Base-by-base conservation (phyloP, 352 stramenopile genomes). In the Phytophthora boehmeriae region DNA sequence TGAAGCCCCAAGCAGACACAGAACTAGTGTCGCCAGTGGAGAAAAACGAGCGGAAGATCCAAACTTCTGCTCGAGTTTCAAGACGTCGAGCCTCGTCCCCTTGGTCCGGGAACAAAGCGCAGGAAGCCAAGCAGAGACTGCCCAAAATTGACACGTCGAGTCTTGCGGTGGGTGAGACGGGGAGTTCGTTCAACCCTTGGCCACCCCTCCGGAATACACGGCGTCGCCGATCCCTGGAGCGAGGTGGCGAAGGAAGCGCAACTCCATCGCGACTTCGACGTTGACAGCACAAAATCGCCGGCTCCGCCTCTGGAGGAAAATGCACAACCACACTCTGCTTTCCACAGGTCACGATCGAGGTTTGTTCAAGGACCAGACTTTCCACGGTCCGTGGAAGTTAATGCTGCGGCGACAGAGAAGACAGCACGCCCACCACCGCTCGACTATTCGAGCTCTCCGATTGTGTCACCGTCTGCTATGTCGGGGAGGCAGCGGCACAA, bases 131-230 rank as follows among this genome's bases (percentile, higher is more conserved):
- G 51, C 58, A 68, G 20, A 30, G 20, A 52, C 22, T 67, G 22
- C 59, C 62, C 16, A 63, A 41, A 16, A 82, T 89, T 63, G 64
- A 67, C 22, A 81, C 71, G 2, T 72, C 47, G 2, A 42, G 61
- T 22, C 57, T 54, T 32, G 52, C 43, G 13, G 67, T 59, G 25
- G 8, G 35, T n/a, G 58, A 70, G n/a, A 19, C 27, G 27, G 46
- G n/a, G 32, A 17, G 34, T 14, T 44, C 54, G n/a, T 20, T 10
- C 27, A 63, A 22, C 22, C 49, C 2, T 51, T 67, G 19, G 57
- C 61, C 2, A 65, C 62, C 1, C 62, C 71, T 22, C 78, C 76
- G 6, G 78, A 87, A 58, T 89, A 89, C 57, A 80, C 76, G 9
- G 73, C 83, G 38, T 90, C 82, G 16, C 80, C 80, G 0, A 59